A percentile compares a stretch with the other conserved stretches of the same genome.
phyloP scores from a whole-genome alignment of 495 filamentous ascomycete species.

The Paragyromitra xinjiangensis region DNA sequence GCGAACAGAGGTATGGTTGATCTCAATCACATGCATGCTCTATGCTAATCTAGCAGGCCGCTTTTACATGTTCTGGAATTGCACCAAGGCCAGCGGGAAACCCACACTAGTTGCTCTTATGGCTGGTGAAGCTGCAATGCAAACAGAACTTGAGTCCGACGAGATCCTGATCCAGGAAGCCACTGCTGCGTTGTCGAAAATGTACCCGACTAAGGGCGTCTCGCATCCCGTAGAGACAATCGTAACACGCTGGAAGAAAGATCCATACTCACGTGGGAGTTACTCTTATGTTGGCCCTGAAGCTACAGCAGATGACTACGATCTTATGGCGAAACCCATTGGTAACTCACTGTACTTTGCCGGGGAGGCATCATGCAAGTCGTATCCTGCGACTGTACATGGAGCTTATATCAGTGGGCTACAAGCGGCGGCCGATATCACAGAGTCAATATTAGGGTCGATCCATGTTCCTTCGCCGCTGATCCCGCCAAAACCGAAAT shows the following conservation, averaged over 20 bases:
- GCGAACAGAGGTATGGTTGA: conserved; percentile 61
- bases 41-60: conserved; percentile 67
- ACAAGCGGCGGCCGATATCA: conserved; percentile 83
- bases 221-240: conserved; percentile 85
- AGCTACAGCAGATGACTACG: conserved; percentile 87
- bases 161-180: conserved; percentile 80
- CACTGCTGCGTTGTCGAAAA: conserved; percentile 73
- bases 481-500: conserved; percentile 70
- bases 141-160: conserved; percentile 79
- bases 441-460: conserved; percentile 79
- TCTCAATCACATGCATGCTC: conserved; percentile 5
- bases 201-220: conserved; percentile 70
- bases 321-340: conserved; percentile 83
- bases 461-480: conserved; percentile 79
- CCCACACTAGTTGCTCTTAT: conserved; percentile 91
- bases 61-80: conserved; percentile 98
- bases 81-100: conserved; percentile 83
- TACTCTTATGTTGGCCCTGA: conserved; percentile 91
- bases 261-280: conserved; percentile 86
- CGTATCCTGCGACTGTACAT: conserved; percentile 95
- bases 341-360: conserved; percentile 90
- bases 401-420: conserved; percentile 94
- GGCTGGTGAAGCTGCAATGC: conserved; percentile 92
- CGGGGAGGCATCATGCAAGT: conserved; percentile 93
- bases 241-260: conserved; percentile 90